Base-by-base conservation (phyloP, 768 basidiomycete genomes). In the Postia placenta region DNA sequence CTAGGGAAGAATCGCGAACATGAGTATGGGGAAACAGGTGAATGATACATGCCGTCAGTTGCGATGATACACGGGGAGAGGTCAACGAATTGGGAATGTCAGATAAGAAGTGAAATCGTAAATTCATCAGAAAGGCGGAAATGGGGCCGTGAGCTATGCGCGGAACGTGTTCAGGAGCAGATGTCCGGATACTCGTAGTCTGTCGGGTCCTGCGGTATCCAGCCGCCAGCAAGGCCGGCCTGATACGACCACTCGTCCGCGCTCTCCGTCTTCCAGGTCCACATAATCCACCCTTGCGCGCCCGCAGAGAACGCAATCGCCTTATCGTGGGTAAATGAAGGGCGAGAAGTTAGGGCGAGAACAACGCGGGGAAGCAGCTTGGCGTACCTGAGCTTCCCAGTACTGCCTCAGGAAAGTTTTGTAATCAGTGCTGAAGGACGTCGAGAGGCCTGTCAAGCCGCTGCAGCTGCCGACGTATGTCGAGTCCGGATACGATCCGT, bases 241-340 rank as follows among this genome's bases (percentile, higher is more conserved):
- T 87, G 78, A 70, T 95, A 95, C 0, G 85, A 76, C 93, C 93
- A 96, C 50, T 95, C 93, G 53, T 90, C 87, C 2, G 88, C 84
- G 52, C 69, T 68, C 65, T 92, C 89, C 0, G 87, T 65, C 69
- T 91, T 91, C 88, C 88, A 91, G 1, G 85, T 80, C 88, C 87
- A 89, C 63, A 83, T 79, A 20, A 88, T 64, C 87, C 87, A 90
- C 2, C 87, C 87, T 42, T 49, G 35, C 72, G 57, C 69, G n/a
- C 71, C 81, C 44, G 69, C 69, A 70, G 90, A 87, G 51, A 74
- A 90, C 2, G 87, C 72, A 44, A 75, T 81, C n/a, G 59, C 58
- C 64, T 67, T 42, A 3, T 12, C 20, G 33, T 17, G 45, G 11
- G 24, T 14, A 23, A 6, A 28, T 15, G 30, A 39, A 22, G 19